A percentile compares a stretch with the other conserved stretches of the same genome.
Evolutionary conservation across 177 flowering plant species (phyloP).

Genomic region (Tripterygium wilfordii): DNA sequence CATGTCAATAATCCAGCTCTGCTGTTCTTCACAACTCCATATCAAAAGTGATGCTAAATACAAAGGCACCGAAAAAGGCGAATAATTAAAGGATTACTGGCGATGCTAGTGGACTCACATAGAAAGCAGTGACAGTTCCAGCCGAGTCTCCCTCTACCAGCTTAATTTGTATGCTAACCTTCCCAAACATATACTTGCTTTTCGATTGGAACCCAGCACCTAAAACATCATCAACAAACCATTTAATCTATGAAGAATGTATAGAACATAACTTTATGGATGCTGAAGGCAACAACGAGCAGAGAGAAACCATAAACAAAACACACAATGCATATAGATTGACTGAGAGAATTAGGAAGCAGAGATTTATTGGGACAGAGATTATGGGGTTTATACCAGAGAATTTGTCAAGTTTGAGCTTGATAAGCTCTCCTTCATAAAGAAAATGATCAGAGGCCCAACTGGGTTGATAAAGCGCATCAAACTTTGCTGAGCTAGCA

Average conservation of each 20-base stretch:
- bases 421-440: slow-evolving; percentile 65
- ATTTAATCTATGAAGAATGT: not conserved
- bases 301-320: no score
- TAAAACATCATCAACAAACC: slow-evolving; percentile 14
- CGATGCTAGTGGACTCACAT: slow-evolving; percentile 61
- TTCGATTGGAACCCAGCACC: slow-evolving; percentile 92
- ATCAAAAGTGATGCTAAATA: no score
- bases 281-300: not conserved
- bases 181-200: slow-evolving; percentile 87
- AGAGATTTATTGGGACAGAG: not conserved
- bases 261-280: no score
- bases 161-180: slow-evolving; percentile 73
- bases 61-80: no score
- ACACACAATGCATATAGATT: no score
- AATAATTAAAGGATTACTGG: no score
- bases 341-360: no score
- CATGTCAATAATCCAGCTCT: not conserved
- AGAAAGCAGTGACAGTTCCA: slow-evolving; percentile 96
- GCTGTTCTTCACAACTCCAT: no score
- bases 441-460: slow-evolving; percentile 79
- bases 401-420: slow-evolving; percentile 72
- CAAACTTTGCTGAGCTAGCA: slow-evolving; percentile 44
- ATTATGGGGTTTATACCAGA: slow-evolving; percentile 49
- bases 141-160: slow-evolving; percentile 96
- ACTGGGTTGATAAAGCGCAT: slow-evolving; percentile 68